Base-by-base conservation (phyloP, 73 alveolate species). In the Durusdinium trenchii region DNA sequence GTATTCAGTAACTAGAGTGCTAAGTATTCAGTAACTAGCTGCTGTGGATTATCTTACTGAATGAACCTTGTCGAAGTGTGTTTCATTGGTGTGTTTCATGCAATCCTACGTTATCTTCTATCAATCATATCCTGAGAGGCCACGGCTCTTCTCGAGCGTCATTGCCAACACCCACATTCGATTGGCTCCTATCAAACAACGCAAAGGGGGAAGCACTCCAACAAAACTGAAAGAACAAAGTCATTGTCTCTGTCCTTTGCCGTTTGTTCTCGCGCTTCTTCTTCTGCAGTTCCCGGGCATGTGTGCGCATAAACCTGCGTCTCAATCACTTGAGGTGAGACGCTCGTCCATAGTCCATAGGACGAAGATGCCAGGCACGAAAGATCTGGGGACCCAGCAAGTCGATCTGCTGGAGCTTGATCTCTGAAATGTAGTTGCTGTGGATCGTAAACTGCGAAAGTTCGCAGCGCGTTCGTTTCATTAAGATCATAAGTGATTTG, bases 361-460 rank as follows among this genome's bases (percentile, higher is more conserved):
- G 42, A 20, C 45, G 40, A 38, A 9, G 42, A 42, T 46, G 9
- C 7, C 90, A 10, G 26, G 64, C 90, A n/a, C 51, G 84, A 35
- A 71, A 75, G 10, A 9, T 7, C 47, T 69, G 35, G 60, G 98
- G 75, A 87, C 10, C 10, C 16, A 54, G 78, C 98, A 91, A 46
- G 32, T 91, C 98, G 36, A 91, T 91, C 76, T 91, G 98, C 67
- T 91, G 98, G 36, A 91, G 98, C 89, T 91, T 91, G 87, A 91
- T 91, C 89, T 91, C 98, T 45, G 98, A 91, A 78, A 91, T 91
- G 89, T 91, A 91, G 98, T 91, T 91, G 98, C 82, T 91, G 89
- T 91, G 98, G 98, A 91, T 91, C n/a, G 76, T 57, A 43, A 91
- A 91, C 98, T 91, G 96, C 32, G 86, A 73, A n/a, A n/a, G n/a